Conservation (phyloP, 2,329 filamentous ascomycete species). For the Cryphonectria naterciae region DNA sequence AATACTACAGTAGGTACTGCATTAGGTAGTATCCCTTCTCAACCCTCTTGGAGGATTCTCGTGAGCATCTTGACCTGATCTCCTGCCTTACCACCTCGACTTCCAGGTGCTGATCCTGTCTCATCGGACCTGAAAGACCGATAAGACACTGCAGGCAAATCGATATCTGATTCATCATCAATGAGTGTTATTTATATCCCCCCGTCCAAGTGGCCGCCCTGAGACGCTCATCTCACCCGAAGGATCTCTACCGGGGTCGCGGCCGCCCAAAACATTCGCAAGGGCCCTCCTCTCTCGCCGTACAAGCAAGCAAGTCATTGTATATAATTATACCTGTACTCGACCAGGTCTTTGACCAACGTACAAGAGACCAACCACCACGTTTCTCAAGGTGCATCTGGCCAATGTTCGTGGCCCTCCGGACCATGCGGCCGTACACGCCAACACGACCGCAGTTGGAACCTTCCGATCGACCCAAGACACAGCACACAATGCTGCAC, state of each 20-base stretch:
- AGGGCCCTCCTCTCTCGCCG: background rate
- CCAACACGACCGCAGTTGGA: background rate
- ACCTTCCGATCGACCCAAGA: background rate
- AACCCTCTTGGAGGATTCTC: too few species aligned
- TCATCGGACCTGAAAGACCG: background rate
- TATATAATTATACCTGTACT: background rate
- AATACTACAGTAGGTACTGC: background rate
- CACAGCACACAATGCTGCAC: background rate
- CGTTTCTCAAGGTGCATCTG: background rate
- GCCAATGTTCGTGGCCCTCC: background rate
- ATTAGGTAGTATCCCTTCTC: background rate
- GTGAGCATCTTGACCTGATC: too few species aligned
- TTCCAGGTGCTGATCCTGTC: background rate
- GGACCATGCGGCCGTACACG: background rate
- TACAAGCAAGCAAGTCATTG: background rate
- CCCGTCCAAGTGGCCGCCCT: background rate
- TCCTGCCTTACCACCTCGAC: too few species aligned
- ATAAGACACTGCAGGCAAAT: background rate
- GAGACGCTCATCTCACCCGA: background rate
- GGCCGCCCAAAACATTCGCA: background rate
- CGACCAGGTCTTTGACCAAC: background rate
- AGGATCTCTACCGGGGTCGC: background rate
- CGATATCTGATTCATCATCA: background rate
- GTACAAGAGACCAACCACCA: background rate
- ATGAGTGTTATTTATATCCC: background rate